These are phyloP conservation scores for Mycena latifolia DNA, from an alignment of 768 basidiomycete species.

Conservation along the genomic window DNA sequence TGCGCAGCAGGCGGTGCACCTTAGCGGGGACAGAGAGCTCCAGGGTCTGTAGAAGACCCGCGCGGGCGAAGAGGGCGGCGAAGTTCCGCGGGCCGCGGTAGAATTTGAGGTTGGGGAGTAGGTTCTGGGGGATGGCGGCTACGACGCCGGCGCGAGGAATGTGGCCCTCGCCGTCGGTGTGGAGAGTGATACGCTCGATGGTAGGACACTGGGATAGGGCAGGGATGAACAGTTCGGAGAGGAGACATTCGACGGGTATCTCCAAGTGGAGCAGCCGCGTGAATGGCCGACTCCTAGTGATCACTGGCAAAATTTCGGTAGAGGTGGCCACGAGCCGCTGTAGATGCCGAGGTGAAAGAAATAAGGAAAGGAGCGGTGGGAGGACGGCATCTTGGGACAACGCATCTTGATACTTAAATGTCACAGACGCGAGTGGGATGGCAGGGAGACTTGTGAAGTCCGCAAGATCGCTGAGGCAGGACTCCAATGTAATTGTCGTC, in stretches of 20 bases:
- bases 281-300: slow-evolving; percentile 19
- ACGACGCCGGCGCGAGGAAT: slow-evolving; percentile 11
- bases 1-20: slow-evolving; percentile 32
- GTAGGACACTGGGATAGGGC: slow-evolving; percentile 27
- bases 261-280: slow-evolving; percentile 24
- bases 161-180: slow-evolving; percentile 1
- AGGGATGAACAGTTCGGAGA: slow-evolving; percentile 2
- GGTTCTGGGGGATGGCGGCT: slow-evolving; percentile 2
- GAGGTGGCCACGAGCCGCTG: slow-evolving; percentile 27
- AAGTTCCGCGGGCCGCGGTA: slow-evolving; percentile 35
- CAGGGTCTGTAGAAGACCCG: slow-evolving; percentile 19
- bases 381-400: slow-evolving; percentile 18
- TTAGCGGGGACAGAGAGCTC: slow-evolving; percentile 26
- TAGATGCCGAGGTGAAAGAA: slow-evolving; percentile 33
- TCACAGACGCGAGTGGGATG: slow-evolving; percentile 23
- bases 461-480: slow-evolving; percentile 29
- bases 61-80: slow-evolving; percentile 24
- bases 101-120: slow-evolving; percentile 23
- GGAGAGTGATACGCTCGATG: slow-evolving; percentile 33
- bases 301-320: slow-evolving; percentile 21
- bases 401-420: slow-evolving; percentile 22
- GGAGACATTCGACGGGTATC: slow-evolving; percentile 22
- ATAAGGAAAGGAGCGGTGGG: slow-evolving; percentile 26
- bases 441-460: slow-evolving; percentile 14
- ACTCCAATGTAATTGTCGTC: slow-evolving; percentile 27